Conservation (phyloP, 176 grass and related monocot species). For the Lolium rigidum region DNA sequence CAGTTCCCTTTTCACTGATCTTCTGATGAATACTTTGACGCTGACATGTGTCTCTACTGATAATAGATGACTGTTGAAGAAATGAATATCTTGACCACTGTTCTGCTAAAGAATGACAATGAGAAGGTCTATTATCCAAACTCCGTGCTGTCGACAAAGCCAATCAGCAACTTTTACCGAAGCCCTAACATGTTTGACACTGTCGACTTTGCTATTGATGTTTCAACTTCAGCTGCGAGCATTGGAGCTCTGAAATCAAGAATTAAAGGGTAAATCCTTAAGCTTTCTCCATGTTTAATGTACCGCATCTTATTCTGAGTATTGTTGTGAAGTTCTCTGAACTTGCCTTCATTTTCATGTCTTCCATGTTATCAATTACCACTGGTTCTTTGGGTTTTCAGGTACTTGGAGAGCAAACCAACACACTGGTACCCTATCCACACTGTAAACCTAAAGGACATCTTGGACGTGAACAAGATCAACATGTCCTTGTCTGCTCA, state of each 20-base stretch:
- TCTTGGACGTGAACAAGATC: conserved; percentile 87
- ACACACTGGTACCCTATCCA: conserved; percentile 82
- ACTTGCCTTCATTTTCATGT: background rate
- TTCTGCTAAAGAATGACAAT: conserved; percentile 86
- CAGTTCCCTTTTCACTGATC: background rate
- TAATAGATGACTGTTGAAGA: conserved; percentile 94
- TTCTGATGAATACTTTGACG: background rate
- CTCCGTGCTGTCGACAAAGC: conserved; percentile 76
- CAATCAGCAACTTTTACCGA: conserved; percentile 98
- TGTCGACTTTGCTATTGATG: conserved; percentile 72
- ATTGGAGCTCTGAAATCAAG: conserved; percentile 76
- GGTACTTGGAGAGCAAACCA: conserved; percentile 92
- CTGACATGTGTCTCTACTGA: conserved; percentile 23
- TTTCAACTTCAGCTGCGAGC: conserved; percentile 74
- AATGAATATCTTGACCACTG: conserved; percentile 99
- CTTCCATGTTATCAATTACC: background rate
- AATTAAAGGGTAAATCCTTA: conserved; percentile 77
- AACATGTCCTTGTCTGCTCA: conserved; percentile 71
- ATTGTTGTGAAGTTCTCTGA: background rate
- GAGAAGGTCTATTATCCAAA: conserved; percentile 99
- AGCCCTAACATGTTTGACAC: conserved; percentile 92
- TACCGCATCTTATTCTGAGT: background rate
- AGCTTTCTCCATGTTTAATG: background rate
- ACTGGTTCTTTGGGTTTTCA: conserved; percentile 33
- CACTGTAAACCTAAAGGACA: conserved; percentile 79